Base-by-base conservation (phyloP, 306 rosid species). In the Lathyrus sativus region DNA sequence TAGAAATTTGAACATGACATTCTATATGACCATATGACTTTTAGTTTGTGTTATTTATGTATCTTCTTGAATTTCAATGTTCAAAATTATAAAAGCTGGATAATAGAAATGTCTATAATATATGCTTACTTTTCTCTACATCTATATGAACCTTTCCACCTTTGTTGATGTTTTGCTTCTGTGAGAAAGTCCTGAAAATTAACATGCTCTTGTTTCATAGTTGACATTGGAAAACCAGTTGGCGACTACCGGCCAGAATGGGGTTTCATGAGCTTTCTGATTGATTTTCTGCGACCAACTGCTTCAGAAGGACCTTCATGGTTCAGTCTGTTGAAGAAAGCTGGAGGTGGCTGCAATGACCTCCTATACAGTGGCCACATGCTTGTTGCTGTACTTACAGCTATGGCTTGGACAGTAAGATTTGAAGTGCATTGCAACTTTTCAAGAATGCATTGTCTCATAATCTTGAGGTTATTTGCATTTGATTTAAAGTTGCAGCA, bases 361-460 rank as follows among this genome's bases (percentile, higher is more conserved):
- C 97, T 93, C 48, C 14, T 93, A 55, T 93, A 82, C 81, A 93
- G 98, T 50, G 98, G 98, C 54, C 98, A 93, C 88, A 85, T 93
- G 89, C 82, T 93, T 11, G 98, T 90, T 76, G 98, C 97, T 15
- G 98, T 85, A 11, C 88, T 93, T 39, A 93, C 98, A 14, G 98
- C 97, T 72, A 92, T 90, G 98, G 98, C 98, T 68, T 93, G 98
- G 98, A 93, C 90, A 70, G 98, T 93, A 93, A 62, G 84, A 38
- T 70, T 53, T 37, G 38, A 42, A 69, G 41, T 67, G 73, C 60
- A 15, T 56, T 57, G 58, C 69, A 38, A 48, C 59, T 15, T 56
- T 51, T 53, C 69, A 42, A 48, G 37, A 74, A 19, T 39, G 42
- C 17, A 8, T 38, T 75, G 22, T 56, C 54, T 57, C 58, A 22